Evolutionary conservation across 1,139 yeast genomes (phyloP).

Genomic region (Insectozyma bohioensis): DNA sequence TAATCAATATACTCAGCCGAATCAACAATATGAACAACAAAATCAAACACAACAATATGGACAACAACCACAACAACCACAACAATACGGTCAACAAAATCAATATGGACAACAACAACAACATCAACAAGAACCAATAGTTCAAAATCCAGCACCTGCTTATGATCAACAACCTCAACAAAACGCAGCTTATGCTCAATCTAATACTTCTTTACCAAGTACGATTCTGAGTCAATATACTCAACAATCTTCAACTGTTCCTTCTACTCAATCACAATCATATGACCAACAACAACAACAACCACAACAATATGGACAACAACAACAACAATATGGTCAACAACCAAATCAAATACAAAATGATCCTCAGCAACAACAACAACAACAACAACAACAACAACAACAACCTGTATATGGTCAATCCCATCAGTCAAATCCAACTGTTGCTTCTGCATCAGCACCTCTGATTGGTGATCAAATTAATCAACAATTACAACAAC

Average conservation of each 20-base stretch:
- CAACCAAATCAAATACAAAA: conserved; percentile 9
- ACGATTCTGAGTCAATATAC: conserved; percentile 5
- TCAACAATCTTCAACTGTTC: conserved; percentile 8
- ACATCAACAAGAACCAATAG: conserved; percentile 7
- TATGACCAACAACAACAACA: conserved; percentile 2
- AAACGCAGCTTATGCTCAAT: too few relatives aligned
- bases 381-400: conserved; percentile 9
- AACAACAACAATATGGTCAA: conserved; percentile 5
- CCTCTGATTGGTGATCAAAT: conserved; percentile 4
- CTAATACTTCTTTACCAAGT: too few relatives aligned
- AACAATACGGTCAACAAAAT: conserved; percentile 7
- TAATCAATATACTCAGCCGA: conserved; percentile 12
- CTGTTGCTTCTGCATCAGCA: conserved; percentile 5
- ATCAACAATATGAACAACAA: conserved; percentile 7
- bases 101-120: conserved; percentile 9
- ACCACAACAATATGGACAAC: conserved; percentile 6
- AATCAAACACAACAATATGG: too few relatives aligned
- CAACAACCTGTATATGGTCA: conserved; percentile 8
- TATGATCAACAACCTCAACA: conserved; percentile 8
- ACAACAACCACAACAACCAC: conserved; percentile 9
- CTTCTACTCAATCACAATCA: background rate
- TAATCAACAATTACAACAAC: conserved; percentile 8
- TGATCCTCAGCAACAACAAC: conserved; percentile 12
- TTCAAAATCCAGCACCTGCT: conserved; percentile 8
- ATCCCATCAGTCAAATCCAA: conserved; percentile 4